Evolutionary conservation across 2,329 filamentous ascomycete species (phyloP).

Genomic region (Lojkania enalia): DNA sequence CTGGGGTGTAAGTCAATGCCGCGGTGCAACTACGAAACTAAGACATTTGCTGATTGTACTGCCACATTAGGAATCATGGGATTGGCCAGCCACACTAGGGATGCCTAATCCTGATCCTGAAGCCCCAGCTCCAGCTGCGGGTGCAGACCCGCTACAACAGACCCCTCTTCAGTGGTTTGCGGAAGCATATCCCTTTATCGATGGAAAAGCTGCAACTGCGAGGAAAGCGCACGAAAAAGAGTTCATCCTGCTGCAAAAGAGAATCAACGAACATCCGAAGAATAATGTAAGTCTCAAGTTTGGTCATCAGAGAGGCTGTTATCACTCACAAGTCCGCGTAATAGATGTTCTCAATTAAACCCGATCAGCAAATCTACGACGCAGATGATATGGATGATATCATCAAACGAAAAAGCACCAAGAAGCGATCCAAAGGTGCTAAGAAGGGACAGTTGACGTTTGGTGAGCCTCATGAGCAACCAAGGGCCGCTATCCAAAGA

Average conservation of each 20-base stretch:
- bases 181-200: slow-evolving; percentile 5
- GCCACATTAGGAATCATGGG: slow-evolving; percentile 8
- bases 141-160: not conserved
- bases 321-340: not conserved
- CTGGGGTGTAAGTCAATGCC: slow-evolving; percentile 8
- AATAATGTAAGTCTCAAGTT: not conserved
- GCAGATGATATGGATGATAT: not conserved
- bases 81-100: not conserved
- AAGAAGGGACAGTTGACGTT: not conserved
- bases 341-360: slow-evolving; percentile 3
- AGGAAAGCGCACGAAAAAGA: slow-evolving; percentile 2
- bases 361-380: not conserved
- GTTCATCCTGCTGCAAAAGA: slow-evolving; percentile 4
- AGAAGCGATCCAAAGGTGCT: too few relatives aligned
- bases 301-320: not conserved
- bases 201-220: not conserved
- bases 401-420: slow-evolving; percentile 1
- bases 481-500: slow-evolving; percentile 5
- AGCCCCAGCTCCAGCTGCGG: not conserved
- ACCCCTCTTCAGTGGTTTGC: slow-evolving; percentile 2
- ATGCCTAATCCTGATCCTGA: not conserved
- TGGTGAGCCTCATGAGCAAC: not conserved
- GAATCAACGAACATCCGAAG: slow-evolving; percentile 1
- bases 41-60: too few relatives aligned
- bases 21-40: too few relatives aligned